Evolutionary conservation across 331 rosid species (phyloP), one percentile per base, ranked within the genome.

Genomic region (Pyrus hybrid): DNA sequence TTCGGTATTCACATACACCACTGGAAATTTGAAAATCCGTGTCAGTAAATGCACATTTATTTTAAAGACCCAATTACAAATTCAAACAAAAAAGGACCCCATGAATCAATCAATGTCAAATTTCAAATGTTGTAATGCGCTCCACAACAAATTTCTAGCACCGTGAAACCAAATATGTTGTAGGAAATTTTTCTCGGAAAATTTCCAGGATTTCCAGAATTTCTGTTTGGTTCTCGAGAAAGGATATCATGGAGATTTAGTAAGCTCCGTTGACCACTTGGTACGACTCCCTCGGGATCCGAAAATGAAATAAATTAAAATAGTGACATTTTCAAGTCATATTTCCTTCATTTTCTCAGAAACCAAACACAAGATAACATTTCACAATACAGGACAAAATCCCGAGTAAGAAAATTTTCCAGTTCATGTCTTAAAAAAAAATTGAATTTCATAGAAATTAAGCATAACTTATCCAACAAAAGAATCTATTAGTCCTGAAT

Each of bases 11-110:
- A 84, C 71, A 75, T 56, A 74, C 68, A 94, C 63, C 62, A 79
- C 99, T 94, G 91, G 89, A 87, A 78, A 77, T 23, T 28, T 70
- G 72, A 45, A 64, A 78, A 68, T 13, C 49, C 80, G 82, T 37
- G 41, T 83, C 68, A 76, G 76, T 25, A 68, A 81, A 65, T 22
- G 16, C 11, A 28, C 17, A 43, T 17, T 43, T 3, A 20, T 63
- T 63, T 63, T 13, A 63, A 63, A 29, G 68, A 29, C 41, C 45
- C 45, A 37, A 37, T 37, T 10, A 37, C 45, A 9, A 37, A 37
- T 37, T 37, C 0, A 37, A 37, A 37, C 13, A 37, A 37, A 37
- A 37, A 37, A 9, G 45, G 4, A 37, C 45, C 13, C 45, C 45
- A 37, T 37, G 45, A 37, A 37, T 37, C 45, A 37, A 37, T 4